These are phyloP conservation scores for Picea sitchensis DNA, from an alignment of 75 land plant species.

Conservation along the genomic window DNA sequence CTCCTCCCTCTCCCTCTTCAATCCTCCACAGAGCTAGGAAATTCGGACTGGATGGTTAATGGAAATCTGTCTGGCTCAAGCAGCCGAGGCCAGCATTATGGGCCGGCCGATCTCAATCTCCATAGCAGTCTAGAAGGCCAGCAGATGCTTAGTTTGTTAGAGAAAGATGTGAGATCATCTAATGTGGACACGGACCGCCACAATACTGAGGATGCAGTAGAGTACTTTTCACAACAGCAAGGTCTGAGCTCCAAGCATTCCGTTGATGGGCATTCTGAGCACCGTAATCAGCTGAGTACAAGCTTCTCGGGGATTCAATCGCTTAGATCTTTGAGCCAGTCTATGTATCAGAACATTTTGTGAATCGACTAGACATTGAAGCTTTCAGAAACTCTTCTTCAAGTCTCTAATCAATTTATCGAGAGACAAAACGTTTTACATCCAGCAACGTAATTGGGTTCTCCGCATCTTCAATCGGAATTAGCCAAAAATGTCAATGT, in stretches of 20 bases:
- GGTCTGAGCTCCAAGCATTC: constrained; percentile 2
- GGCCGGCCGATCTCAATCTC: constrained; percentile 7
- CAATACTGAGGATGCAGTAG: constrained; percentile 2
- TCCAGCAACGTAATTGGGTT: too few relatives aligned
- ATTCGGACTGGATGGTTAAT: background rate
- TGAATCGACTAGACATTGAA: background rate
- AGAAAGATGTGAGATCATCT: background rate
- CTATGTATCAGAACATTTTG: constrained; percentile 13
- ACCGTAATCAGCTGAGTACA: too few relatives aligned
- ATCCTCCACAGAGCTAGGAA: background rate
- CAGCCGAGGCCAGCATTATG: background rate
- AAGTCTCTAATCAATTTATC: too few relatives aligned
- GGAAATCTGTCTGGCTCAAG: background rate
- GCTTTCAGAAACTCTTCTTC: too few relatives aligned
- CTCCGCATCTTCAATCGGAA: background rate
- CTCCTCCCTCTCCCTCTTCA: constrained; percentile 3
- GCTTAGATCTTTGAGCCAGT: constrained; percentile 4
- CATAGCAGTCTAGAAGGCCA: constrained; percentile 7
- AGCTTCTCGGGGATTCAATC: constrained; percentile 11
- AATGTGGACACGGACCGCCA: background rate
- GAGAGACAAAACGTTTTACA: too few relatives aligned
- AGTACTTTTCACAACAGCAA: constrained; percentile 1
- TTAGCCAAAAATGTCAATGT: background rate
- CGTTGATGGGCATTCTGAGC: constrained; percentile 7
- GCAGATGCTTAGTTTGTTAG: background rate